phyloP scores from a whole-genome alignment of 2,329 filamentous ascomycete genomes.

The Anisogramma anomala region DNA sequence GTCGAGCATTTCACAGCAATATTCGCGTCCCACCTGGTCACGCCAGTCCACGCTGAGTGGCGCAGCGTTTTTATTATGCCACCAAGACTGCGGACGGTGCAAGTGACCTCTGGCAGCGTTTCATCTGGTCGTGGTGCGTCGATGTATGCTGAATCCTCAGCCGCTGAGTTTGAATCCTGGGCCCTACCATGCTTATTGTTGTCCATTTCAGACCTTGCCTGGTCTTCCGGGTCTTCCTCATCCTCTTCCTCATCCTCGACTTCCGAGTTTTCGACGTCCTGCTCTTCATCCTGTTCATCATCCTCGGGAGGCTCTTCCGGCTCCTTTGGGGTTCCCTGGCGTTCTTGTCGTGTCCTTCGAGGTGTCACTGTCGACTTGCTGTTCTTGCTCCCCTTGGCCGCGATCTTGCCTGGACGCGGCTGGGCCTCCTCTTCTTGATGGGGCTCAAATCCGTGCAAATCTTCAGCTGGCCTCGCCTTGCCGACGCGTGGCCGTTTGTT shows the following conservation, averaged over 20 bases:
- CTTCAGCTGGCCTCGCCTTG: no score
- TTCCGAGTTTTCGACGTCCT: no score
- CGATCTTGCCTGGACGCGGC: not conserved
- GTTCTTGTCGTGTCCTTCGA: not conserved
- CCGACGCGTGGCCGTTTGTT: no score
- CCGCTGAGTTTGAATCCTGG: no score
- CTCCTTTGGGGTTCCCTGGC: not conserved
- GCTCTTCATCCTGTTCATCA: not conserved
- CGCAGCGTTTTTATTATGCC: constrained; percentile 7
- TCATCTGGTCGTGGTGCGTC: constrained; percentile 4
- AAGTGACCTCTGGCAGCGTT: not conserved
- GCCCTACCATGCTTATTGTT: no score
- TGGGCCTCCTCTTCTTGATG: not conserved
- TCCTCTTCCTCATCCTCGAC: no score
- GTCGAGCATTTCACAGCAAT: not conserved
- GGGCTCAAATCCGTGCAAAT: not conserved
- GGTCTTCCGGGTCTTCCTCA: no score
- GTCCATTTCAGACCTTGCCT: no score
- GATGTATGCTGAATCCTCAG: constrained; percentile 1
- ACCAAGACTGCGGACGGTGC: constrained; percentile 3
- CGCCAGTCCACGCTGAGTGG: constrained; percentile 7
- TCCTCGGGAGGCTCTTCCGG: not conserved
- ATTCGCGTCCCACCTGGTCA: not conserved
- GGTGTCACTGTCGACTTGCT: not conserved
- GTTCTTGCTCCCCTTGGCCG: not conserved